Conservation (phyloP, 371 early-diverging fungal species). For the Mucor saturninus region DNA sequence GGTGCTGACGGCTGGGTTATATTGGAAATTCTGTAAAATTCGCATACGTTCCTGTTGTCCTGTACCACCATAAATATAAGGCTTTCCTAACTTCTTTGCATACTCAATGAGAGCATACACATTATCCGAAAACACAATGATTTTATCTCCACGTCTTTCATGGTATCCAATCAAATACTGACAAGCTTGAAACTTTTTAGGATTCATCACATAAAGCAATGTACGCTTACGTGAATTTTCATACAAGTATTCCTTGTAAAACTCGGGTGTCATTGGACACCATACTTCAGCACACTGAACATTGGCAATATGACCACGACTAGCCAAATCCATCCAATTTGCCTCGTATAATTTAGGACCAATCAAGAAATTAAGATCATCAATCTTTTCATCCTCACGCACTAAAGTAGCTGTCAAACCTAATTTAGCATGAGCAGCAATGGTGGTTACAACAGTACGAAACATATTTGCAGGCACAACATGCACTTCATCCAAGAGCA, state of each 20-base stretch:
- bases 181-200: conserved; percentile 53
- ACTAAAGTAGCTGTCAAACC: conserved; percentile 57
- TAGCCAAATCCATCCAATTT: conserved; percentile 57
- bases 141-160: conserved; percentile 54
- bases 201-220: conserved; percentile 52
- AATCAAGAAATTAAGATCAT: conserved; percentile 47
- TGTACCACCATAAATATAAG: conserved; percentile 52
- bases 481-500: conserved; percentile 57
- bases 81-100: conserved; percentile 45
- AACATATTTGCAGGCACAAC: conserved; percentile 53
- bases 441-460: conserved; percentile 44
- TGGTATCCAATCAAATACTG: conserved; percentile 54
- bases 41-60: conserved; percentile 39
- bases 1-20: conserved; percentile 50
- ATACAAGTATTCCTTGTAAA: conserved; percentile 9
- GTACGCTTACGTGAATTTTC: conserved; percentile 35
- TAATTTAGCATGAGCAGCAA: conserved; percentile 41
- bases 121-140: conserved; percentile 53
- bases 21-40: conserved; percentile 49
- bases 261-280: conserved; percentile 31
- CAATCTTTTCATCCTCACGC: conserved; percentile 56
- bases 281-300: conserved; percentile 59
- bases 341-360: conserved; percentile 54
- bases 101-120: conserved; percentile 52
- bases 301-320: conserved; percentile 55